Evolutionary conservation across 345 rosid genomes (phyloP).

Genomic region (Gossypium herbaceum): DNA sequence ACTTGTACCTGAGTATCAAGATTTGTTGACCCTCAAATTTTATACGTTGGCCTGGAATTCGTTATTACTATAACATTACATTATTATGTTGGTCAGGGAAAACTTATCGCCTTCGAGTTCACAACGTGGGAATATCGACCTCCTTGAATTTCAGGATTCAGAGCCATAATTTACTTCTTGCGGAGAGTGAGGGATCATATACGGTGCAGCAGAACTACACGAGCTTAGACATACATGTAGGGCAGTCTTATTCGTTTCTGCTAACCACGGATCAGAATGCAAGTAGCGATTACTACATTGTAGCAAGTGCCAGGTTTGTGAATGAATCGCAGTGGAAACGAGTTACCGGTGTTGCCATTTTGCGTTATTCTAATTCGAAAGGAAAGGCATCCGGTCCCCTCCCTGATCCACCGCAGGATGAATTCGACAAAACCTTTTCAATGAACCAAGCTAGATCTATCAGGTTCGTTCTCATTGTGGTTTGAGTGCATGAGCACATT

Average conservation of each 20-base stretch:
- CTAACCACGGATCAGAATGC: constrained; percentile 97
- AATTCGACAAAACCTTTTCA: constrained; percentile 85
- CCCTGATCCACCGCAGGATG: constrained; percentile 80
- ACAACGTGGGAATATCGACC: constrained; percentile 89
- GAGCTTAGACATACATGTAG: constrained; percentile 95
- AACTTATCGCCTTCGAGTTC: constrained; percentile 86
- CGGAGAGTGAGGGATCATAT: constrained; percentile 92
- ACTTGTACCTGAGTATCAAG: too few species aligned
- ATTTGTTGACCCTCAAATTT: too few species aligned
- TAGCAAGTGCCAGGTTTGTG: constrained; percentile 89
- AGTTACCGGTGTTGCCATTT: constrained; percentile 94
- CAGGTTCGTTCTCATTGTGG: constrained; percentile 48
- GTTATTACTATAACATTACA: background rate
- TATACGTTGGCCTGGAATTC: background rate
- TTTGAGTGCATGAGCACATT: constrained; percentile 2
- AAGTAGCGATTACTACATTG: constrained; percentile 94
- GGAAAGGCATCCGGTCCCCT: constrained; percentile 92
- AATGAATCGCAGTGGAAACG: constrained; percentile 85
- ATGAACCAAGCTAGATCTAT: constrained; percentile 99
- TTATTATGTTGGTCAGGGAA: constrained; percentile 48
- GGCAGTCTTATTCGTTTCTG: constrained; percentile 91
- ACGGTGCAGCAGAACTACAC: constrained; percentile 98
- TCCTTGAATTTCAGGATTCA: constrained; percentile 97
- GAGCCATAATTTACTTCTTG: constrained; percentile 83
- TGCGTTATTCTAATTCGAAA: constrained; percentile 88